A percentile compares a stretch with the other conserved stretches of the same genome.
These are phyloP conservation scores for Gastrodia elata DNA, from an alignment of 106 monocot species.

Conservation along the genomic window DNA sequence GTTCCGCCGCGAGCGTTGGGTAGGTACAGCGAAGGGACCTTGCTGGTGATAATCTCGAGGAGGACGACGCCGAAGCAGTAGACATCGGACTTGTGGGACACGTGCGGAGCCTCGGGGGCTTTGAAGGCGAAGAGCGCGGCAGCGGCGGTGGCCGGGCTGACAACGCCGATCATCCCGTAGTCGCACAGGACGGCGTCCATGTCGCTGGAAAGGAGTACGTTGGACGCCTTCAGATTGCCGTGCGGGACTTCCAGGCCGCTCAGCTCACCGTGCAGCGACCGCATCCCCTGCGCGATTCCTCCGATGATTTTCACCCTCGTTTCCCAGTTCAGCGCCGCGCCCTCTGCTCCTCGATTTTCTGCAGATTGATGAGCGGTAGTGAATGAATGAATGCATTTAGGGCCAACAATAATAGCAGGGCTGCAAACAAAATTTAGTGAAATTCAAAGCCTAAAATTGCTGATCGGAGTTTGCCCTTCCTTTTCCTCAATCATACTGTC, in stretches of 20 bases:
- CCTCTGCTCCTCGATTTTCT: conserved; percentile 34
- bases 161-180: conserved; percentile 19
- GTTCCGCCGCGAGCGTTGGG: conserved; percentile 37
- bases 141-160: conserved; percentile 23
- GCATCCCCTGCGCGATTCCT: conserved; percentile 31
- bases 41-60: conserved; percentile 49
- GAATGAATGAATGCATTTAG: too few species aligned
- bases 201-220: conserved; percentile 33
- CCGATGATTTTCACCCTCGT: conserved; percentile 35
- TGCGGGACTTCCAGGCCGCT: conserved; percentile 28
- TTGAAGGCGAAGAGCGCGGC: conserved; percentile 31
- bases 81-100: conserved; percentile 46
- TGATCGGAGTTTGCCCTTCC: too few species aligned
- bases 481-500: too few species aligned
- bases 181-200: conserved; percentile 27
- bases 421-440: too few species aligned
- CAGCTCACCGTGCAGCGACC: conserved; percentile 39
- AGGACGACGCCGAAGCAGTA: conserved; percentile 52
- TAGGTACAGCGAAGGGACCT: conserved; percentile 18
- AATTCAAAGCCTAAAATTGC: too few species aligned
- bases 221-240: conserved; percentile 54
- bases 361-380: too few species aligned
- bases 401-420: too few species aligned
- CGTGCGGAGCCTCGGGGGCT: conserved; percentile 29
- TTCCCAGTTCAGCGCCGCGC: conserved; percentile 37